Evolutionary conservation across 257 asterid genomes (phyloP).

Genomic region (Solanum chilense): DNA sequence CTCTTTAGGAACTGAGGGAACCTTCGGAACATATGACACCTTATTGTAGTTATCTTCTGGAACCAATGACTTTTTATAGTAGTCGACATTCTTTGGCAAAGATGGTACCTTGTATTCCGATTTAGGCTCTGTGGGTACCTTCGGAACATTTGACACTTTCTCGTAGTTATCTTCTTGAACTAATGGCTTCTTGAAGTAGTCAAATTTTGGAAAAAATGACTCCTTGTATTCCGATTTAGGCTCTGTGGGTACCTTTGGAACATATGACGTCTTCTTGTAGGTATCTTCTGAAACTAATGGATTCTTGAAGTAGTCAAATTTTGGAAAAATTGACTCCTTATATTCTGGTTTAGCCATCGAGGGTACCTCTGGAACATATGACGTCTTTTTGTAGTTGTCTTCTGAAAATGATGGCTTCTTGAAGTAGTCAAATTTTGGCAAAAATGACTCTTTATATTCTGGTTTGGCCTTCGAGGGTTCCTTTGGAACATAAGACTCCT

Average conservation of each 20-base stretch:
- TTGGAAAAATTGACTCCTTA: not conserved
- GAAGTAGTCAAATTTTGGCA: not conserved
- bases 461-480: not conserved
- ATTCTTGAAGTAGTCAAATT: not conserved
- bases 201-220: not conserved
- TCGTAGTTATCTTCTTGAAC: too few relatives aligned
- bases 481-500: not conserved
- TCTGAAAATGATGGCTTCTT: not conserved
- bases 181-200: not conserved
- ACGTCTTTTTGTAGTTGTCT: too few relatives aligned
- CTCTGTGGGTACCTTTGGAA: not conserved
- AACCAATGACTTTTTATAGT: accelerated
- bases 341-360: too few relatives aligned
- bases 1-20: not conserved
- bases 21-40: too few relatives aligned
- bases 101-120: too few relatives aligned
- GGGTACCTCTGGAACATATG: too few relatives aligned
- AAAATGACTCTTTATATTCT: not conserved
- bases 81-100: too few relatives aligned
- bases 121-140: too few relatives aligned
- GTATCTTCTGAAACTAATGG: not conserved
- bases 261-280: not conserved
- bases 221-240: not conserved
- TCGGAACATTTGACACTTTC: not conserved
- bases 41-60: too few relatives aligned